These are phyloP conservation scores for Basidioascus undulatus DNA, from an alignment of 768 basidiomycete species.

Conservation along the genomic window DNA sequence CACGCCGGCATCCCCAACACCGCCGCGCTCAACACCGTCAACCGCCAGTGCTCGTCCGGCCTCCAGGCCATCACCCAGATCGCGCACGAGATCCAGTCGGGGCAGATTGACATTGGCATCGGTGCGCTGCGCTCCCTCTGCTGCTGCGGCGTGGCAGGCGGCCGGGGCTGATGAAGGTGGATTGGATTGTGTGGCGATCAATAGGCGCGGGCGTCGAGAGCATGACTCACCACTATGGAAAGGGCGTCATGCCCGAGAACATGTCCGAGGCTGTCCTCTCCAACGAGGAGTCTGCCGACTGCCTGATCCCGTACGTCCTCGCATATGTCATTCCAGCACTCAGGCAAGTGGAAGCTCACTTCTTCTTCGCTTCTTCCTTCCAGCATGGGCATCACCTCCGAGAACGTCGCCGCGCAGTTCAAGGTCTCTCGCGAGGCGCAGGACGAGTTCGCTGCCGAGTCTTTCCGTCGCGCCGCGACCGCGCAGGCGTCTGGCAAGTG, in stretches of 20 bases:
- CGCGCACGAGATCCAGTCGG: slow-evolving; percentile 59
- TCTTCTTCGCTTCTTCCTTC: background rate
- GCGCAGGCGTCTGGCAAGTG: slow-evolving; percentile 50
- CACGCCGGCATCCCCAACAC: slow-evolving; percentile 66
- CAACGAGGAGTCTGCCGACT: slow-evolving; percentile 28
- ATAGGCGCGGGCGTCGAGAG: slow-evolving; percentile 22
- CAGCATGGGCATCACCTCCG: slow-evolving; percentile 37
- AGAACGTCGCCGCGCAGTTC: slow-evolving; percentile 26
- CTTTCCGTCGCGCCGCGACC: slow-evolving; percentile 48
- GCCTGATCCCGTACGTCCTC: slow-evolving; percentile 21
- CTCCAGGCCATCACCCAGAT: slow-evolving; percentile 77
- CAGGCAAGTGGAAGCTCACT: background rate
- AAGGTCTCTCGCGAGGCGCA: slow-evolving; percentile 49
- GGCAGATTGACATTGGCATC: slow-evolving; percentile 65
- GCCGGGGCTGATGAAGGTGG: slow-evolving; percentile 29
- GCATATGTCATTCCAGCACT: background rate
- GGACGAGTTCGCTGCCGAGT: slow-evolving; percentile 71
- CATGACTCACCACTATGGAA: slow-evolving; percentile 23
- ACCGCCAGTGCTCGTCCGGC: slow-evolving; percentile 81
- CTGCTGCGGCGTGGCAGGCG: slow-evolving; percentile 67
- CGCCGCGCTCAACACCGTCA: slow-evolving; percentile 72
- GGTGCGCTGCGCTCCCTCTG: too few species aligned
- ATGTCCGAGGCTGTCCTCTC: slow-evolving; percentile 33
- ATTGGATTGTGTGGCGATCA: background rate
- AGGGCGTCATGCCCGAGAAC: slow-evolving; percentile 20